These are phyloP conservation scores for Cucurbita pepo DNA, from an alignment of 306 rosid species.

Conservation along the genomic window DNA sequence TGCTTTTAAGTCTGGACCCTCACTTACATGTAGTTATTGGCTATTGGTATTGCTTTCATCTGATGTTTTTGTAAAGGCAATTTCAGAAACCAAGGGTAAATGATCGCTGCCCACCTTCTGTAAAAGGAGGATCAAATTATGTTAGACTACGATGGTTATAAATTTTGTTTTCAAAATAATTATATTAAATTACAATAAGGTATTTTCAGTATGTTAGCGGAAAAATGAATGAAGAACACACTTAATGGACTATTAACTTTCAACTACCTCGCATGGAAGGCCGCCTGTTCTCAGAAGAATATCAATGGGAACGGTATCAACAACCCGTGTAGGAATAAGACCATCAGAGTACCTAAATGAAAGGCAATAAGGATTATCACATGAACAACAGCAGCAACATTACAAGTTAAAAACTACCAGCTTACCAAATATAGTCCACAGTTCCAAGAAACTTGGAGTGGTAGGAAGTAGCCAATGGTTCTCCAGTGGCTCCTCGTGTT, in stretches of 20 bases:
- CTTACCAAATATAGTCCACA: conserved; percentile 83
- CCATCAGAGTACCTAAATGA: conserved; percentile 52
- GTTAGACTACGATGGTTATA: background rate
- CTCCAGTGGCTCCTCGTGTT: conserved; percentile 54
- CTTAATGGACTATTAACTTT: background rate
- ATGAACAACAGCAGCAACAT: background rate
- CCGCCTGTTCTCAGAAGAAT: conserved; percentile 52
- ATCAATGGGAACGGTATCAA: conserved; percentile 56
- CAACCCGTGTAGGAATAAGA: conserved; percentile 52
- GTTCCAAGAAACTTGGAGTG: conserved; percentile 88
- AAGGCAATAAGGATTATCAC: conserved; percentile 5
- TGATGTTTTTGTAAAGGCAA: conserved; percentile 32
- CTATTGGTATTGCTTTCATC: background rate
- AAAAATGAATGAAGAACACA: background rate
- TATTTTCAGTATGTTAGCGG: background rate
- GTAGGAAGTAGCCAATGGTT: conserved; percentile 77
- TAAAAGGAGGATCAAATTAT: background rate
- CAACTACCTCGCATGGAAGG: conserved; percentile 73
- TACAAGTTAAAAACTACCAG: conserved; percentile 2
- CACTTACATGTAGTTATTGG: background rate
- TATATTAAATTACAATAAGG: background rate
- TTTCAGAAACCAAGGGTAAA: conserved; percentile 66
- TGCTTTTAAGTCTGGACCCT: background rate
- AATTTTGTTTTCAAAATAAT: background rate
- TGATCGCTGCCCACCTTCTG: conserved; percentile 86